phyloP scores from a whole-genome alignment of 164 flowering plant species.

The Macadamia tetraphylla region DNA sequence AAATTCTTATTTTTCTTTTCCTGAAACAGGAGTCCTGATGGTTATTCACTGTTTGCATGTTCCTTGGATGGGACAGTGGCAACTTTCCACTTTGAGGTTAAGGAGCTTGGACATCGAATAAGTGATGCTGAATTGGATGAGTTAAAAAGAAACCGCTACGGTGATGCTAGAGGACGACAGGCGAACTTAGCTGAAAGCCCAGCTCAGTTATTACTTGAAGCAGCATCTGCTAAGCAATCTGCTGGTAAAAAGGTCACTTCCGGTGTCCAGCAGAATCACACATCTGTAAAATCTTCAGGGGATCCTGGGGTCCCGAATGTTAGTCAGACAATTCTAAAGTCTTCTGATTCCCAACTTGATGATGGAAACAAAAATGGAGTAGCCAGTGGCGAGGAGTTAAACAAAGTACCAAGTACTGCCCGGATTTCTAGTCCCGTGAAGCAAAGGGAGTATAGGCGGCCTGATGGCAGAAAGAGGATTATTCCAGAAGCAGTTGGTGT shows the following conservation, averaged over 20 bases:
- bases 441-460: constrained; percentile 92
- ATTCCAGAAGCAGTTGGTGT: constrained; percentile 96
- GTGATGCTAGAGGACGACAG: constrained; percentile 87
- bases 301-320: constrained; percentile 22
- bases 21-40: constrained; percentile 93
- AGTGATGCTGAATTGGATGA: constrained; percentile 84
- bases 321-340: constrained; percentile 21
- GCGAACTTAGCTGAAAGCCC: constrained; percentile 91
- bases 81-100: constrained; percentile 83
- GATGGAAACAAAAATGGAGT: constrained; percentile 47
- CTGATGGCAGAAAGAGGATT: constrained; percentile 97
- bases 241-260: constrained; percentile 46
- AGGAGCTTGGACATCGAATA: constrained; percentile 79
- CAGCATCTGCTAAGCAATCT: constrained; percentile 72
- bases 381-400: constrained; percentile 37
- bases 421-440: constrained; percentile 82
- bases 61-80: constrained; percentile 97
- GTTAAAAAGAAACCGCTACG: constrained; percentile 86
- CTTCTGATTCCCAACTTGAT: constrained; percentile 40
- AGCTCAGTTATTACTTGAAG: constrained; percentile 92
- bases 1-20: constrained; percentile 1
- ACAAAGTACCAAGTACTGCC: constrained; percentile 38
- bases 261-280: constrained; percentile 37
- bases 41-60: constrained; percentile 93
- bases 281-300: constrained; percentile 40